Percentiles rank a stretch among this genome's conserved stretches.
phyloP scores from a whole-genome alignment of 768 basidiomycete species.

The Leccinum incarnatum region DNA sequence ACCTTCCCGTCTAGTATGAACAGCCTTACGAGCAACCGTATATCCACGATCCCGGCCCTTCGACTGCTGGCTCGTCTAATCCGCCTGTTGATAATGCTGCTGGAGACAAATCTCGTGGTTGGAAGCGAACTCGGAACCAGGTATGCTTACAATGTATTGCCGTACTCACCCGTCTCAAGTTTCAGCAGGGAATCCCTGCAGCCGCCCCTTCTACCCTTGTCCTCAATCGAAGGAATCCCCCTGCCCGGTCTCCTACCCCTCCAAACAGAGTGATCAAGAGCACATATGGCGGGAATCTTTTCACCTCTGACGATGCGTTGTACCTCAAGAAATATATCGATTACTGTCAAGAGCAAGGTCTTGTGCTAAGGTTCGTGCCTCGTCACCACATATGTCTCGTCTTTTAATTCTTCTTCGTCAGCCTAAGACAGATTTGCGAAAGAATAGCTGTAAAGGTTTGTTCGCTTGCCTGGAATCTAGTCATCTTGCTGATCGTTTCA shows the following conservation, averaged over 20 bases:
- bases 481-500: constrained; percentile 4
- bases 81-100: constrained; percentile 22
- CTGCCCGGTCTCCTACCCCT: constrained; percentile 79
- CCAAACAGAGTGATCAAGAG: constrained; percentile 83
- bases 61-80: constrained; percentile 42
- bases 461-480: not conserved
- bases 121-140: constrained; percentile 65
- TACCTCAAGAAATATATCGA: constrained; percentile 89
- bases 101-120: constrained; percentile 55
- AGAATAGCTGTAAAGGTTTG: constrained; percentile 77
- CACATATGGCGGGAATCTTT: constrained; percentile 85
- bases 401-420: constrained; percentile 8
- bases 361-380: constrained; percentile 64
- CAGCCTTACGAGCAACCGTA: constrained; percentile 60
- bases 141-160: constrained; percentile 30
- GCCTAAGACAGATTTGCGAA: constrained; percentile 81
- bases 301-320: constrained; percentile 77
- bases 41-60: constrained; percentile 50
- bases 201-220: constrained; percentile 66
- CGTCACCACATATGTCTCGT: constrained; percentile 26
- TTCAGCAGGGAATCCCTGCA: constrained; percentile 53
- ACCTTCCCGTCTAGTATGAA: constrained; percentile 43
- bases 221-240: constrained; percentile 59
- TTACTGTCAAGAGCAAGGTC: constrained; percentile 84
- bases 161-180: constrained; percentile 1